phyloP scores from a whole-genome alignment of 2,329 filamentous ascomycete genomes.

The Cytospora paraplurivora region DNA sequence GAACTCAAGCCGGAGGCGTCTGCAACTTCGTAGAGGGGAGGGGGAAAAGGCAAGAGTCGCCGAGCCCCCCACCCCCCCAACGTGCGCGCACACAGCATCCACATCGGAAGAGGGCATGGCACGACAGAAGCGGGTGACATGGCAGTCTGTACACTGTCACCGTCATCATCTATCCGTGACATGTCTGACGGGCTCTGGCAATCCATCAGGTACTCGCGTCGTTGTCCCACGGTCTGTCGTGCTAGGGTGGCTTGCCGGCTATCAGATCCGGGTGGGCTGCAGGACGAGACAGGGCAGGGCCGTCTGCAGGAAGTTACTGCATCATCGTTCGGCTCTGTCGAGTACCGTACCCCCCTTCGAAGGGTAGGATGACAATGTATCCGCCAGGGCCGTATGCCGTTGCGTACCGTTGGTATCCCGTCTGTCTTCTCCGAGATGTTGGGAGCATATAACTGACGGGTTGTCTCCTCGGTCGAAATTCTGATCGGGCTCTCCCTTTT shows the following conservation, averaged over 20 bases:
- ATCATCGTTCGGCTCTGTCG: constrained; percentile 2
- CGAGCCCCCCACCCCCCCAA: background rate
- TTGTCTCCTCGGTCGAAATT: constrained; percentile 1
- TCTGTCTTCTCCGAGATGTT: background rate
- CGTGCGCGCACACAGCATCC: background rate
- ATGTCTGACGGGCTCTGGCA: constrained; percentile 6
- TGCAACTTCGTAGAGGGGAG: background rate
- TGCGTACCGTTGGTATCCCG: background rate
- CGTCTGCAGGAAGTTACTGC: constrained; percentile 12
- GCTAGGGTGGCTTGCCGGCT: background rate
- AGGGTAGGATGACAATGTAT: background rate
- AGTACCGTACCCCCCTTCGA: background rate
- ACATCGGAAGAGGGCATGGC: constrained; percentile 15
- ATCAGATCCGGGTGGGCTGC: constrained; percentile 3
- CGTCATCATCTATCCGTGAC: constrained; percentile 1
- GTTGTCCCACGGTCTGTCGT: constrained; percentile 8
- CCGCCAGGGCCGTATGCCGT: constrained; percentile 3
- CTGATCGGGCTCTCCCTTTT: background rate
- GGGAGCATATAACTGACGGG: constrained; percentile 15
- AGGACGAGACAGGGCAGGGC: background rate
- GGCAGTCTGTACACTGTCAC: background rate
- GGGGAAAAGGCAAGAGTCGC: background rate
- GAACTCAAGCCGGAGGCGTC: background rate
- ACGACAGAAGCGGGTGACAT: constrained; percentile 15
- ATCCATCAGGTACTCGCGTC: constrained; percentile 3